A percentile compares a stretch with the other conserved stretches of the same genome.
Evolutionary conservation across 257 asterid genomes (phyloP).

Genomic region (Leonotis leonurus): DNA sequence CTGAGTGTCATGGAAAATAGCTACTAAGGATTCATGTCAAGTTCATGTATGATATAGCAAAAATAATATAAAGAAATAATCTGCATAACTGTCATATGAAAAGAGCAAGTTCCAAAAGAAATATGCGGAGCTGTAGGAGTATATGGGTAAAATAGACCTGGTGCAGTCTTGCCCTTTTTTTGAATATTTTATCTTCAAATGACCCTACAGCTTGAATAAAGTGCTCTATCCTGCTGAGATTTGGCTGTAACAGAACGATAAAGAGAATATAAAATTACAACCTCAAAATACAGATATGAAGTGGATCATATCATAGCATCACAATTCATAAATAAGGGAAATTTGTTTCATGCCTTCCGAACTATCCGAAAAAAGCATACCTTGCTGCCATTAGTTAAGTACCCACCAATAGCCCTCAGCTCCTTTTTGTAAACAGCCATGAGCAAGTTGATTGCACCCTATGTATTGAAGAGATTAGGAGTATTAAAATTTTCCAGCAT

Average conservation of each 20-base stretch:
- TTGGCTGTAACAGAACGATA: conserved; percentile 50
- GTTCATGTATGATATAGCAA: neutral
- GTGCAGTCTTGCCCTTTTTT: conserved; percentile 82
- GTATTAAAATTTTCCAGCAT: conserved; percentile 9
- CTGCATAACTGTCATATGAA: neutral
- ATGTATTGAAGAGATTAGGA: conserved; percentile 15
- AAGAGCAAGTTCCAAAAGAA: neutral
- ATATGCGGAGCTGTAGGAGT: neutral
- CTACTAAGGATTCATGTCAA: neutral
- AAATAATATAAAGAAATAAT: neutral
- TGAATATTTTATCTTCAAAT: conserved; percentile 83
- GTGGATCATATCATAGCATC: neutral
- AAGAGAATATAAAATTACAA: conserved; percentile 11
- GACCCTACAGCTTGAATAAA: conserved; percentile 95
- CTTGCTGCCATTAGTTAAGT: conserved; percentile 82
- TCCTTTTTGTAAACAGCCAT: conserved; percentile 95
- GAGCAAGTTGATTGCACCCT: conserved; percentile 97
- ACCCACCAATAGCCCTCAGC: conserved; percentile 69
- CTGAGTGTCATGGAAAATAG: neutral
- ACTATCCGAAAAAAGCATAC: conserved; percentile 25
- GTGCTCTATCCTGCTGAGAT: conserved; percentile 72
- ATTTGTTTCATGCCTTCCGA: neutral
- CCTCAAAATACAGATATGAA: neutral
- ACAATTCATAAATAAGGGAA: neutral
- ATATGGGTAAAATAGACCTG: conserved; percentile 43